Evolutionary conservation across 495 filamentous ascomycete species (phyloP).

Genomic region (Chaetomium cochliodes): DNA sequence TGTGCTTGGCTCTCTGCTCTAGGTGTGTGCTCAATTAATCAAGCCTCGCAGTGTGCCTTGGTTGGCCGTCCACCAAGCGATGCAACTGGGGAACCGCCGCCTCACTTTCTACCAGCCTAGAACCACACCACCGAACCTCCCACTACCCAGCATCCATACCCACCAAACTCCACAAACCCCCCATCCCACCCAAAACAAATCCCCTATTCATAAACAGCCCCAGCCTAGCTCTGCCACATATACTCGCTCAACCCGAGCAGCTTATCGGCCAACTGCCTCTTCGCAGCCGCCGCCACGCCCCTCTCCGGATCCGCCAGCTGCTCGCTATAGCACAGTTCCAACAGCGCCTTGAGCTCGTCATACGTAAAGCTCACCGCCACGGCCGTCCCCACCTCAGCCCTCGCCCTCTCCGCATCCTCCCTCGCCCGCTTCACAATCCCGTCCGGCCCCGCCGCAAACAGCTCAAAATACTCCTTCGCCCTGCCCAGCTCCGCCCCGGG

Average conservation of each 20-base stretch:
- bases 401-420: constrained; percentile 41
- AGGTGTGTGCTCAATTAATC: too few relatives aligned
- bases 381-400: constrained; percentile 40
- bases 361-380: constrained; percentile 58
- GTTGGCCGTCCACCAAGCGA: too few relatives aligned
- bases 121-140: not conserved
- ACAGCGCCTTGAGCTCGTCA: constrained; percentile 77
- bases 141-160: not conserved
- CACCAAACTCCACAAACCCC: not conserved
- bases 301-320: constrained; percentile 66
- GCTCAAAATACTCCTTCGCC: constrained; percentile 72
- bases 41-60: too few relatives aligned
- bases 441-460: constrained; percentile 77
- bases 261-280: constrained; percentile 72
- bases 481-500: constrained; percentile 65
- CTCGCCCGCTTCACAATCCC: constrained; percentile 63
- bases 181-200: not conserved
- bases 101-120: not conserved
- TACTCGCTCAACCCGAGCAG: constrained; percentile 73
- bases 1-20: too few relatives aligned
- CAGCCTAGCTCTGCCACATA: constrained; percentile 62
- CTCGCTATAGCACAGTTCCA: constrained; percentile 87
- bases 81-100: too few relatives aligned
- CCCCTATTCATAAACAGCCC: not conserved
- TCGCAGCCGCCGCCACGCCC: constrained; percentile 69